These are phyloP conservation scores for Neurospora sp. DNA, from an alignment of 495 filamentous ascomycete genomes.

Conservation along the genomic window DNA sequence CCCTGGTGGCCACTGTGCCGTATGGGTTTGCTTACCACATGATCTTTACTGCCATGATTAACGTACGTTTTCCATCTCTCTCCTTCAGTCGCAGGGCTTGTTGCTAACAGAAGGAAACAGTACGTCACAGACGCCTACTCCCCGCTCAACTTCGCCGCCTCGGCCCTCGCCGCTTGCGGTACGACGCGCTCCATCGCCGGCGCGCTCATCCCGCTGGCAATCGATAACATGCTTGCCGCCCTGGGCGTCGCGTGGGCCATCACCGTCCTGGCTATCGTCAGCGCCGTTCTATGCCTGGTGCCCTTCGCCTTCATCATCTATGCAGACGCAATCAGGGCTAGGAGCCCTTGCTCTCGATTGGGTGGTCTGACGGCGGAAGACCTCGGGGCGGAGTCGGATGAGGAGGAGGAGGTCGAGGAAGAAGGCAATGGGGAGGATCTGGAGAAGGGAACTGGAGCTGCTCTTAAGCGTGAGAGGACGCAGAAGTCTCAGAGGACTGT, in stretches of 20 bases:
- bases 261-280: slow-evolving; percentile 17
- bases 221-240: slow-evolving; percentile 16
- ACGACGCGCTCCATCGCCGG: slow-evolving; percentile 48
- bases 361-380: slow-evolving; percentile 1
- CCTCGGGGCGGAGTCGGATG: slow-evolving; percentile 1
- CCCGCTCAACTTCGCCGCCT: slow-evolving; percentile 47
- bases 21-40: slow-evolving; percentile 58
- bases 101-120: neutral
- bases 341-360: slow-evolving; percentile 8
- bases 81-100: neutral
- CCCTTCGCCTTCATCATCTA: slow-evolving; percentile 20
- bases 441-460: neutral
- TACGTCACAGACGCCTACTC: slow-evolving; percentile 65
- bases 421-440: neutral
- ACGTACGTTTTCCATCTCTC: slow-evolving; percentile 17
- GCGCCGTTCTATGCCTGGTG: slow-evolving; percentile 13
- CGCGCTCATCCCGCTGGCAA: slow-evolving; percentile 38
- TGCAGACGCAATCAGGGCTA: slow-evolving; percentile 13
- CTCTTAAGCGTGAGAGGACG: neutral
- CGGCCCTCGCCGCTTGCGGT: slow-evolving; percentile 50
- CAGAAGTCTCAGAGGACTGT: neutral
- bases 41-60: slow-evolving; percentile 56
- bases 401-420: neutral
- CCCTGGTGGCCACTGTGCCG: slow-evolving; percentile 45
- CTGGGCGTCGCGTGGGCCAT: slow-evolving; percentile 20